These are phyloP conservation scores for Sclerotinia minor DNA, from an alignment of 2,329 filamentous ascomycete species.

Conservation along the genomic window DNA sequence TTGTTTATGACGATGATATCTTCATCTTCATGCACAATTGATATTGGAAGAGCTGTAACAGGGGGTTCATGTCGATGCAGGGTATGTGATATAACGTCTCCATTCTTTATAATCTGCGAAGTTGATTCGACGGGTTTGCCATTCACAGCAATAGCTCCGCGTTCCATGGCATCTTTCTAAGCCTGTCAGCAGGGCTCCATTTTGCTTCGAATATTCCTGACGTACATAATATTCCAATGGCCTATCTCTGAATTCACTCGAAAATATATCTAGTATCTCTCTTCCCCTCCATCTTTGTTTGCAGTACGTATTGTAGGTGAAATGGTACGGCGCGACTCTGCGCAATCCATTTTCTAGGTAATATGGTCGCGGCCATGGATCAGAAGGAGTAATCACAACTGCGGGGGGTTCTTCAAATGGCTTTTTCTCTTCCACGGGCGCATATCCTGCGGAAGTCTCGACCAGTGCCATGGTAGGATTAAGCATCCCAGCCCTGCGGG, in stretches of 20 bases:
- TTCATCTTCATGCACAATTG: conserved; percentile 85
- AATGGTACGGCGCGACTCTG: conserved; percentile 83
- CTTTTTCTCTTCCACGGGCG: conserved; percentile 42
- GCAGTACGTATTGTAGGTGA: conserved; percentile 91
- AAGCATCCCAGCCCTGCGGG: conserved; percentile 48
- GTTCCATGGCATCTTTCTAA: conserved; percentile 72
- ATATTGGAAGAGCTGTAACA: conserved; percentile 76
- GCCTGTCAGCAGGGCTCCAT: conserved; percentile 34
- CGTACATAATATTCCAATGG: conserved; percentile 80
- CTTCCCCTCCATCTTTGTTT: conserved; percentile 91
- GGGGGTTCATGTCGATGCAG: conserved; percentile 95
- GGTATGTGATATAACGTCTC: conserved; percentile 88
- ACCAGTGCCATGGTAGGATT: conserved; percentile 49
- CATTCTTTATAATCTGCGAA: conserved; percentile 76
- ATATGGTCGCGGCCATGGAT: conserved; percentile 68
- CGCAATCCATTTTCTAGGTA: conserved; percentile 80
- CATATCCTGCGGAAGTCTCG: conserved; percentile 34
- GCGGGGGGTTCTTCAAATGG: conserved; percentile 48
- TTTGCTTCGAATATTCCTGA: conserved; percentile 26
- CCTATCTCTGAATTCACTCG: conserved; percentile 87
- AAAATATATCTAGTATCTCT: conserved; percentile 81
- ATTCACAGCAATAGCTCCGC: conserved; percentile 78
- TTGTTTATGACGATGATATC: conserved; percentile 97
- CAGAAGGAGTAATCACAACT: conserved; percentile 54
- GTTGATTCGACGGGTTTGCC: conserved; percentile 65